These are phyloP conservation scores for Sporothrix variecibatus DNA, from an alignment of 2,329 filamentous ascomycete species.

Conservation along the genomic window DNA sequence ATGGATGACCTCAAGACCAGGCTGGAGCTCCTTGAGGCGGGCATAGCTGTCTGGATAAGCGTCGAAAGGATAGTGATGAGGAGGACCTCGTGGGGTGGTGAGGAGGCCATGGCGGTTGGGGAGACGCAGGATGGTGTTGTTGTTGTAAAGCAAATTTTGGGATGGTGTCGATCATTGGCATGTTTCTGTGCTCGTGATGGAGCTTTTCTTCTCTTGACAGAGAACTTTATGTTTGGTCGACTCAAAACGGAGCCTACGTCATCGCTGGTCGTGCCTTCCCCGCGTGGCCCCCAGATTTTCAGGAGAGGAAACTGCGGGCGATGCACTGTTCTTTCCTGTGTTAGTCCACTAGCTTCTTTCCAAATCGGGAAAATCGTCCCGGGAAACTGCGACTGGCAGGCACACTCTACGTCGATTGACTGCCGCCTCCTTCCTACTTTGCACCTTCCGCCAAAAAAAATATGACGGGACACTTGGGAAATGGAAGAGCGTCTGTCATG, in stretches of 20 bases:
- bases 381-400: not conserved
- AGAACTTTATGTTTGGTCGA: not conserved
- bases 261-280: slow-evolving; percentile 3
- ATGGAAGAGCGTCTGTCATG: not conserved
- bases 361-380: not conserved
- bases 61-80: slow-evolving; percentile 22
- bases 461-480: too few species aligned
- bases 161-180: not conserved
- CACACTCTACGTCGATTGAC: not conserved
- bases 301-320: not conserved
- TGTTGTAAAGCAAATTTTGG: not conserved
- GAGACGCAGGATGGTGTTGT: not conserved
- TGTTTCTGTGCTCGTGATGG: not conserved
- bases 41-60: slow-evolving; percentile 17
- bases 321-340: not conserved
- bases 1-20: slow-evolving; percentile 13
- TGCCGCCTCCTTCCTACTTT: not conserved
- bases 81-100: not conserved
- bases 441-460: not conserved
- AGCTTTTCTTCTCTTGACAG: not conserved
- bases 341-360: slow-evolving; percentile 1
- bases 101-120: not conserved
- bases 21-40: slow-evolving; percentile 13
- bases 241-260: slow-evolving; percentile 10
- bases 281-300: not conserved